These are phyloP conservation scores for Carex cristatella DNA, from an alignment of 176 grass and related monocot genomes.

Conservation along the genomic window DNA sequence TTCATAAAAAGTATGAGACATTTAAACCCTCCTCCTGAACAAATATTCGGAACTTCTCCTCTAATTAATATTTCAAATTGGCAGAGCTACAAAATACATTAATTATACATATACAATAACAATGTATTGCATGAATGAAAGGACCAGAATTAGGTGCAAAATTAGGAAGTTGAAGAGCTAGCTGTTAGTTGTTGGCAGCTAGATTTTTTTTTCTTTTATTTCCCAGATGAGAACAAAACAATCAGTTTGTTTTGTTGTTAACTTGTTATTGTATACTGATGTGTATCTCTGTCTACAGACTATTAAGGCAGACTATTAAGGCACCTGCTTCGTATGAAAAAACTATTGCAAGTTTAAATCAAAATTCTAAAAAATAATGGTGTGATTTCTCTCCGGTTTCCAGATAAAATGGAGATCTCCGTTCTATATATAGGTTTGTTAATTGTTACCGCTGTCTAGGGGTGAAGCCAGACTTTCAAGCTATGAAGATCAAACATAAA, in stretches of 20 bases:
- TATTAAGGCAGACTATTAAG: neutral
- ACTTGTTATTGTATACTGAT: neutral
- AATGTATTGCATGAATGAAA: neutral
- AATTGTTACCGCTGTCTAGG: too few relatives aligned
- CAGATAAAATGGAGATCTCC: too few relatives aligned
- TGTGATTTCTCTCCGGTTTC: neutral
- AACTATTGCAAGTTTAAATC: neutral
- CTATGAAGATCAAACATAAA: too few relatives aligned
- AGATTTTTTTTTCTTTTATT: neutral
- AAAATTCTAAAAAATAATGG: neutral
- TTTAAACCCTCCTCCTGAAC: too few relatives aligned
- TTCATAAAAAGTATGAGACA: too few relatives aligned
- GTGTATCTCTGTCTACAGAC: neutral
- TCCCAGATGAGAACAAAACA: neutral
- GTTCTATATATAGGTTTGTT: too few relatives aligned
- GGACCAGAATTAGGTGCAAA: neutral
- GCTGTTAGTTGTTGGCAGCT: neutral
- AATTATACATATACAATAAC: neutral
- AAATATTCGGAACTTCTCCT: neutral
- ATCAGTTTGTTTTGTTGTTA: neutral
- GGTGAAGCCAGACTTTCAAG: too few relatives aligned
- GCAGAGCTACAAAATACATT: neutral
- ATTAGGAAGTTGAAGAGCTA: neutral
- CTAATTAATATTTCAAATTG: neutral
- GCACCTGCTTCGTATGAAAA: neutral